A percentile compares a stretch with the other conserved stretches of the same genome.
Evolutionary conservation across 139 green algal genomes (phyloP).

Genomic region (Chlorella vulgaris): DNA sequence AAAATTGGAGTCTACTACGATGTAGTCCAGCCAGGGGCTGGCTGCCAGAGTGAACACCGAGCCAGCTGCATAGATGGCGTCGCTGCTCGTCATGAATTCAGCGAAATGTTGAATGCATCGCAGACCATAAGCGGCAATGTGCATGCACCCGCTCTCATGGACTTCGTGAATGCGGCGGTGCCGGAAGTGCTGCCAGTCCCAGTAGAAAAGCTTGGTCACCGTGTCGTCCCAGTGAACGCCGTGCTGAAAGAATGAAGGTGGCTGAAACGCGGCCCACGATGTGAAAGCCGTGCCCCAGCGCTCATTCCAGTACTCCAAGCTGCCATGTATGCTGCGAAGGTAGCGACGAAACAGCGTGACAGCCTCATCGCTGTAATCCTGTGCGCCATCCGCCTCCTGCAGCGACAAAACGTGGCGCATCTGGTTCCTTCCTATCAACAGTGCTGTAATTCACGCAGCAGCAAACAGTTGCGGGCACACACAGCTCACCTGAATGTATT

Average conservation of each 20-base stretch:
- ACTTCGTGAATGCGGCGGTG: background rate
- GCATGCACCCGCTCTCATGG: background rate
- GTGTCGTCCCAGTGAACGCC: background rate
- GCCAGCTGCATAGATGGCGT: constrained; percentile 5
- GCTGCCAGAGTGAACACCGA: background rate
- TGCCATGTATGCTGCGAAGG: background rate
- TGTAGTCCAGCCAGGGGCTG: constrained; percentile 1
- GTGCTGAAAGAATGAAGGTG: background rate
- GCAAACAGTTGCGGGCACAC: background rate
- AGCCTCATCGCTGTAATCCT: background rate
- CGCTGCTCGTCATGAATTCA: background rate
- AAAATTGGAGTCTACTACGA: background rate
- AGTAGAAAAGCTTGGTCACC: background rate
- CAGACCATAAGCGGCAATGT: background rate
- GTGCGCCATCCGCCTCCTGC: background rate
- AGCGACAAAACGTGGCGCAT: too few relatives aligned
- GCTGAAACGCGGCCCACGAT: background rate
- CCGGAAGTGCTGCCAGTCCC: background rate
- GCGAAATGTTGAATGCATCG: background rate
- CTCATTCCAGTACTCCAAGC: background rate
- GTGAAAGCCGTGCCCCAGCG: background rate
- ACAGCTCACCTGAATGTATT: background rate
- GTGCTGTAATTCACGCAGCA: too few relatives aligned
- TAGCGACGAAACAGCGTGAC: background rate
- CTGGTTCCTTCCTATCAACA: too few relatives aligned